Percentiles rank a stretch among this genome's conserved stretches.
Evolutionary conservation across 305 asterid genomes (phyloP).

Genomic region (Fraxinus dipetala): DNA sequence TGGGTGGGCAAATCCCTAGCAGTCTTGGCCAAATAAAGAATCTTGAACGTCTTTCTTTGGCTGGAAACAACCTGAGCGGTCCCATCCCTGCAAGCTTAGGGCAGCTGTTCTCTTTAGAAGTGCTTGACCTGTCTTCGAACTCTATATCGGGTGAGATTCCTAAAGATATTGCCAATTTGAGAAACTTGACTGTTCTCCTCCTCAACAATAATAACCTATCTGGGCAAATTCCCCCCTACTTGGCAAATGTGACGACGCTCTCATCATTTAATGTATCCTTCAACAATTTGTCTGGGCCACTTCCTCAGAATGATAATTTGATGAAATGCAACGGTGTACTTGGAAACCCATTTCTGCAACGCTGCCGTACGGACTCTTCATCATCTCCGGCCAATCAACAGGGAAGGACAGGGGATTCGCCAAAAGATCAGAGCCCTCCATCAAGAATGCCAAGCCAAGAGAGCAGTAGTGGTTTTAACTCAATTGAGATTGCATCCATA

Average conservation of each 20-base stretch:
- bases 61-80: slow-evolving; percentile 73
- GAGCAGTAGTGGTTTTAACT: slow-evolving; percentile 46
- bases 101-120: slow-evolving; percentile 52
- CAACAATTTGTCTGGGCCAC: slow-evolving; percentile 71
- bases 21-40: slow-evolving; percentile 57
- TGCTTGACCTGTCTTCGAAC: slow-evolving; percentile 76
- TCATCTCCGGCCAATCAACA: slow-evolving; percentile 48
- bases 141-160: slow-evolving; percentile 69
- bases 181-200: slow-evolving; percentile 50
- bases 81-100: slow-evolving; percentile 67
- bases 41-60: slow-evolving; percentile 58
- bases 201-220: slow-evolving; percentile 67
- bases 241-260: slow-evolving; percentile 48
- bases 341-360: slow-evolving; percentile 61
- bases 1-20: slow-evolving; percentile 67
- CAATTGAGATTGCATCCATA: slow-evolving; percentile 77
- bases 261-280: slow-evolving; percentile 55
- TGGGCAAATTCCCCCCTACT: slow-evolving; percentile 57
- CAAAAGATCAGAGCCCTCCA: slow-evolving; percentile 32
- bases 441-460: slow-evolving; percentile 27
- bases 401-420: slow-evolving; percentile 40
- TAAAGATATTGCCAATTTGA: slow-evolving; percentile 49
- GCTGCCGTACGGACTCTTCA: slow-evolving; percentile 47
- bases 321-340: slow-evolving; percentile 57
- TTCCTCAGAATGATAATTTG: slow-evolving; percentile 41